Evolutionary conservation across 1,284 basidiomycete species (phyloP).

Genomic region (Ganoderma resinaceum): DNA sequence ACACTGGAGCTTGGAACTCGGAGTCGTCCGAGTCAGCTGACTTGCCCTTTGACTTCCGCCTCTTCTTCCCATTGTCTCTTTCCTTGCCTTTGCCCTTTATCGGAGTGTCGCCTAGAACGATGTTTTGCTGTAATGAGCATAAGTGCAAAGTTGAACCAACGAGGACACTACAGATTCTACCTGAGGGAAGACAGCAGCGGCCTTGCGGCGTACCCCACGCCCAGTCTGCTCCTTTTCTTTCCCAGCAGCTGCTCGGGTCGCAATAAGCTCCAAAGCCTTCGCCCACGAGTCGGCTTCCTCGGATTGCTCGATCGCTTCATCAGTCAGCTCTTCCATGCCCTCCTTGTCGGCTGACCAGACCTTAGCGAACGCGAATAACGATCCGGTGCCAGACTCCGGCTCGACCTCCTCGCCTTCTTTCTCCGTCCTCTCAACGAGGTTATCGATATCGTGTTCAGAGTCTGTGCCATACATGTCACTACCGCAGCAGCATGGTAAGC

Average conservation of each 20-base stretch:
- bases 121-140: slow-evolving; percentile 30
- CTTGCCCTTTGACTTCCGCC: slow-evolving; percentile 38
- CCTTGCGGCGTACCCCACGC: slow-evolving; percentile 74
- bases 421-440: slow-evolving; percentile 85
- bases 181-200: slow-evolving; percentile 63
- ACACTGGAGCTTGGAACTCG: slow-evolving; percentile 41
- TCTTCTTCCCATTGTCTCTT: slow-evolving; percentile 33
- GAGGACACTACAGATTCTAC: slow-evolving; percentile 40
- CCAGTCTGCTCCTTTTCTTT: slow-evolving; percentile 63
- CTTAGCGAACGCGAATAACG: slow-evolving; percentile 85
- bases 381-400: slow-evolving; percentile 49
- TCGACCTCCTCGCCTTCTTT: slow-evolving; percentile 68
- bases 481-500: not conserved
- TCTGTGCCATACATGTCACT: slow-evolving; percentile 50
- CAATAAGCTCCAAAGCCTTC: slow-evolving; percentile 70
- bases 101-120: slow-evolving; percentile 41
- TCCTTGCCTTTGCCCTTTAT: slow-evolving; percentile 36
- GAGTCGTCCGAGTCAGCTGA: slow-evolving; percentile 45
- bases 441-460: slow-evolving; percentile 80
- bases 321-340: slow-evolving; percentile 68
- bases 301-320: slow-evolving; percentile 47
- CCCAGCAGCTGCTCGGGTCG: slow-evolving; percentile 54
- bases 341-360: slow-evolving; percentile 86
- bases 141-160: not conserved
- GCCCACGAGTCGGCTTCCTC: slow-evolving; percentile 82